Base-by-base conservation (phyloP, 805 yeast genomes). In the Lachancea kluyveri region DNA sequence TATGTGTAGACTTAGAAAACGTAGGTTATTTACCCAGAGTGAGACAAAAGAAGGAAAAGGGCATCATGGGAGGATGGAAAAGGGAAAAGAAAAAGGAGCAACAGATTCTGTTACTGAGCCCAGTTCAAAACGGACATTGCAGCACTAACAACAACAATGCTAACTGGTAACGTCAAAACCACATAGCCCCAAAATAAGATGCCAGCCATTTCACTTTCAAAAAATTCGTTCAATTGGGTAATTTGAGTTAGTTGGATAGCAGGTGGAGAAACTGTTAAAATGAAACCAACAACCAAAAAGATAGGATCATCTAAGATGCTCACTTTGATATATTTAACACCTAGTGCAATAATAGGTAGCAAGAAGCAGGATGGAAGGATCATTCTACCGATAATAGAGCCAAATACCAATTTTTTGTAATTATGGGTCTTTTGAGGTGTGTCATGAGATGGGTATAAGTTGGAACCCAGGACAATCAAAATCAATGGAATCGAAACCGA, bases 101-200 rank as follows among this genome's bases (percentile, higher is more conserved):
- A 12, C 6, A 17, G 20, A 8, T 26, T 26, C 10, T 27, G 24
- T 33, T 22, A 28, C 14, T 53, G 50, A 7, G 68, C 68, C 70
- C 69, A 65, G 36, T 59, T 54, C 30, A 66, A 46, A 15, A 65
- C 70, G 22, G 52, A 54, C 46, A 82, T 69, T 25, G 85, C 74
- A 6, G 76, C 67, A 15, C 79, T 81, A 17, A 82, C 90, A 34
- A 79, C 77, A 24, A 71, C 57, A 20, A 82, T 82, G 17, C 90
- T 79, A 4, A 82, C 77, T 0, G 94, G 94, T 33, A 82, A 63
- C 10, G 88, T 79, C 42, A 82, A 58, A 2, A 82, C 68, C 11
- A 74, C 90, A 45, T 82, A 82, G 4, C 92, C 90, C 82, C 88
- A 82, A 42, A 82, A 82, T 41, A 82, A 61, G 11, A 82, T 81